Conservation (phyloP, 257 asterid species). For the Solanum pinnatisectum region DNA sequence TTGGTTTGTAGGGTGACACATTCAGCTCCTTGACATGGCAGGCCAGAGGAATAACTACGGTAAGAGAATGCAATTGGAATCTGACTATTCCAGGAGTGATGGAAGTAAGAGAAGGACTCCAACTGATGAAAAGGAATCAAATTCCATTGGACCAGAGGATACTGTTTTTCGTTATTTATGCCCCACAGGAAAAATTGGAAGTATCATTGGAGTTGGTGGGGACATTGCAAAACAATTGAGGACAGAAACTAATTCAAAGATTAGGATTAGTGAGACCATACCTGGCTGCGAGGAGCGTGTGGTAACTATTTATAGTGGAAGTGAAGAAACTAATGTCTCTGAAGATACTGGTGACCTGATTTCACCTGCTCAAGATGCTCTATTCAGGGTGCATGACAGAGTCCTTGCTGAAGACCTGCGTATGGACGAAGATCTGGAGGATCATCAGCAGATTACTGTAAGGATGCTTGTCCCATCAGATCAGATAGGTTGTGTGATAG, state of each 20-base stretch:
- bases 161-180: conserved; percentile 76
- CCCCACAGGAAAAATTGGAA: conserved; percentile 71
- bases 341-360: conserved; percentile 34
- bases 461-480: conserved; percentile 50
- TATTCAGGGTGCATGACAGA: conserved; percentile 68
- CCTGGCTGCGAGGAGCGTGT: conserved; percentile 94
- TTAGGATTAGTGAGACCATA: conserved; percentile 71
- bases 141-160: conserved; percentile 54
- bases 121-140: conserved; percentile 55
- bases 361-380: conserved; percentile 87
- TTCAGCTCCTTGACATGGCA: conserved; percentile 34
- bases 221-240: conserved; percentile 77
- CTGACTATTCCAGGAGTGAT: conserved; percentile 46
- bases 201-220: conserved; percentile 88
- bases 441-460: conserved; percentile 32
- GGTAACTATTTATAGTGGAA: conserved; percentile 65
- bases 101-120: conserved; percentile 47
- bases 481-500: conserved; percentile 49
- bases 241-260: conserved; percentile 71
- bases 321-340: conserved; percentile 61
- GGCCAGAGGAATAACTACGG: conserved; percentile 60
- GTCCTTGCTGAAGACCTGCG: conserved; percentile 58
- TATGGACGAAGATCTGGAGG: conserved; percentile 41
- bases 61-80: conserved; percentile 28
- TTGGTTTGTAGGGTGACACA: background rate